Evolutionary conservation across 768 basidiomycete species (phyloP), one percentile per base, ranked within the genome.

Genomic region (Multifurca ochricompacta): DNA sequence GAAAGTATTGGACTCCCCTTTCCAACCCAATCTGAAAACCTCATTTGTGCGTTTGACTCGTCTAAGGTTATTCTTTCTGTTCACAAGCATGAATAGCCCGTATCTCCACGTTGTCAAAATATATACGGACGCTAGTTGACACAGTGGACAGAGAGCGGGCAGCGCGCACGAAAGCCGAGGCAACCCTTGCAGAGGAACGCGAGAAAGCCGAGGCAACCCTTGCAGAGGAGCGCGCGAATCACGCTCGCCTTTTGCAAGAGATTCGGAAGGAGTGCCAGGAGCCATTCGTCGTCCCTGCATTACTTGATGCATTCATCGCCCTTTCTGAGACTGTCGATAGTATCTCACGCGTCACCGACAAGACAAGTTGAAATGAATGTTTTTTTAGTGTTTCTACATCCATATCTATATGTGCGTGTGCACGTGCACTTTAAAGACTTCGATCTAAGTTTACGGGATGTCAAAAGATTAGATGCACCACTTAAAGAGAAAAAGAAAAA

Each of bases 221-320:
- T 27, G 48, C 54, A 5, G 36, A 51, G 39, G 54, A 59, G 39
- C 43, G 34, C 9, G 54, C 37, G 44, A 48, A 39, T 35, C 49
- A 59, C 28, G 37, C 54, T 28, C 54, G 44, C 2, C 40, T 57
- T 46, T 37, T 59, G 34, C 58, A 46, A 27, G 54, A 43, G 31
- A 51, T 59, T 30, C 42, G 43, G n/a, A 36, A 3, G 35, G 68
- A 69, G 43, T 56, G 56, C 36, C 51, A 41, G 5, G 58, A 58
- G 50, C 68, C 67, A 31, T 62, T 68, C 53, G 59, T 68, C 11
- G 64, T 69, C 3, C 68, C 68, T 8, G 66, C 68, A 19, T 62
- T 69, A 45, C 49, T 66, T 52, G 65, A 69, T 39, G 68, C 66
- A 25, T 67, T 69, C 60, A 48, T 62, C 40, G 58, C 60, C 34